These are phyloP conservation scores for Candida tetrigidarum DNA, from an alignment of 1,139 yeast species.

Conservation along the genomic window DNA sequence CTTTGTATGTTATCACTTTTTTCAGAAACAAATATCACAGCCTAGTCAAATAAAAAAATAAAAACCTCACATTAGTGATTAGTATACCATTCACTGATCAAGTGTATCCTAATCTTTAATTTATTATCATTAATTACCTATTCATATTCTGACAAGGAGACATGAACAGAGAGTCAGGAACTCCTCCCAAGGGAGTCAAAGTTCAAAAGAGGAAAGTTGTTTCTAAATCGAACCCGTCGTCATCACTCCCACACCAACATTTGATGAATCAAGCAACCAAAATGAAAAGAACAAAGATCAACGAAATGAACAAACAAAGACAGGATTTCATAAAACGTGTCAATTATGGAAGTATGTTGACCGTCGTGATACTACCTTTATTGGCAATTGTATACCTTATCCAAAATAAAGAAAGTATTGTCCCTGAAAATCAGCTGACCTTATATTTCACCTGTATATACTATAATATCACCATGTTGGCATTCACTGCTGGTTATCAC, in stretches of 20 bases:
- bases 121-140: too few species aligned
- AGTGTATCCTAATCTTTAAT: too few species aligned
- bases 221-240: background rate
- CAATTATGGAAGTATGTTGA: constrained; percentile 35
- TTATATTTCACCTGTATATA: constrained; percentile 37
- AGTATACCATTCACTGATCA: too few species aligned
- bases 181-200: constrained; percentile 13
- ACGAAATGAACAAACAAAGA: constrained; percentile 33
- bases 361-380: constrained; percentile 38
- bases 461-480: constrained; percentile 41
- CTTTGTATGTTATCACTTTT: too few species aligned
- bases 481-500: constrained; percentile 51
- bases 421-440: constrained; percentile 31
- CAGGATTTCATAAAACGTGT: constrained; percentile 38
- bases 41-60: too few species aligned
- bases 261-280: constrained; percentile 18
- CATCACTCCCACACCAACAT: constrained; percentile 11
- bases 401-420: constrained; percentile 20
- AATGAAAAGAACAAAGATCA: constrained; percentile 20
- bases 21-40: too few species aligned
- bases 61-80: too few species aligned
- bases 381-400: constrained; percentile 28
- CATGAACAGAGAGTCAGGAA: constrained; percentile 3
- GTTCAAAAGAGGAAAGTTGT: constrained; percentile 26
- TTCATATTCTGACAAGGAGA: too few species aligned